Evolutionary conservation across 2,329 filamentous ascomycete species (phyloP), one percentile per base, ranked within the genome.

Genomic region (Penicillium sp.): DNA sequence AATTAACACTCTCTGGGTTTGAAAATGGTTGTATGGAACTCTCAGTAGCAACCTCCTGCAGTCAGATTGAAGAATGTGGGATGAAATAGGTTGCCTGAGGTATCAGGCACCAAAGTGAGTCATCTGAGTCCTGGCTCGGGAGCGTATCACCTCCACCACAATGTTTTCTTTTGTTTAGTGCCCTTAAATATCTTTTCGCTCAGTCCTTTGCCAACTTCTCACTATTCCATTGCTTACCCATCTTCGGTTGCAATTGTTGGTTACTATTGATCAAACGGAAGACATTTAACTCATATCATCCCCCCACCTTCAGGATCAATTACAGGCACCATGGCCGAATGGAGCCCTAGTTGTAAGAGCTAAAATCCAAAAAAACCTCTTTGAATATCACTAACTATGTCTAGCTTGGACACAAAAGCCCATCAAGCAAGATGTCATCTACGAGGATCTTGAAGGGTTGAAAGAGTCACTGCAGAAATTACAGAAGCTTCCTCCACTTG

Each of bases 371-470:
- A 55, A 35, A 35, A 31, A 17, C 8, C 22, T 1, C 28, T 41
- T 14, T 6, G 41, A 33, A 26, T 3, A 14, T 58, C 7, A 53
- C 25, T 30, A 12, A 40, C 22, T 54, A 22, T 50, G 16, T 40
- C 44, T 58, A 65, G 75, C 75, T 40, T 79, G 77, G 77, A 74
- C 67, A 7, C 69, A 67, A 17, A 78, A 77, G 55, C 76, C 76
- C 10, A 75, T 78, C 53, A 76, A 77, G 53, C 77, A 79, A 63
- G 75, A 76, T 65, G 76, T 79, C 28, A 61, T 72, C 28, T 80
- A 80, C 57, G 73, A 76, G n/a, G 75, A 80, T 61, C 53, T 65
- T 17, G 60, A 70, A 26, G 72, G 70, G 8, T 68, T 79, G 28
- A 63, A 75, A 42, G 66, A 67, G 22, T 74, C 77, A 4, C 60